Evolutionary conservation across 2,329 filamentous ascomycete genomes (phyloP).

Genomic region (Colletotrichum tropicicola): DNA sequence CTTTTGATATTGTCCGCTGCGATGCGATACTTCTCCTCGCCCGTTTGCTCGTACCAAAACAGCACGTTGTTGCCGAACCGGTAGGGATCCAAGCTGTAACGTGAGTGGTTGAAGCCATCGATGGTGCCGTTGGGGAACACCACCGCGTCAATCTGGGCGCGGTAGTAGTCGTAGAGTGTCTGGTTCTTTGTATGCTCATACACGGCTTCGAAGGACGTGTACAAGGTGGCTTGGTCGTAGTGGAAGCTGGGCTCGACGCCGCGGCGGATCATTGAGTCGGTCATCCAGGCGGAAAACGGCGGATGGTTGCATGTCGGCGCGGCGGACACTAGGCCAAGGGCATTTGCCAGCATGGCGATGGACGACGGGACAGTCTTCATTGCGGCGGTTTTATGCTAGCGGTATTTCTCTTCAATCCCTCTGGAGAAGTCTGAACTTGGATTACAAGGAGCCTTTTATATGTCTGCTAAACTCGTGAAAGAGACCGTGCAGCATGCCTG

Average conservation of each 20-base stretch:
- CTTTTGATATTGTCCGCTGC: conserved; percentile 56
- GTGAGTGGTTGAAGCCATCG: conserved; percentile 52
- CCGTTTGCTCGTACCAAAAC: conserved; percentile 56
- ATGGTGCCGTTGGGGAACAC: conserved; percentile 57
- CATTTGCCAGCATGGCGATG: neutral
- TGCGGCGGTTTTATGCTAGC: too few relatives aligned
- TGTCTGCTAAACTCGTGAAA: too few relatives aligned
- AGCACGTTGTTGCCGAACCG: conserved; percentile 62
- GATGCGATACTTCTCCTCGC: conserved; percentile 55
- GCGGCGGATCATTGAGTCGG: conserved; percentile 55
- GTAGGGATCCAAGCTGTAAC: conserved; percentile 62
- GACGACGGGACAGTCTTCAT: neutral
- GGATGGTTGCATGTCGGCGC: neutral
- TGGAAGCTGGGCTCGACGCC: conserved; percentile 48
- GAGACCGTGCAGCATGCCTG: too few relatives aligned
- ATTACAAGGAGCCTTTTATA: too few relatives aligned
- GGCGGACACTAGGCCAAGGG: neutral
- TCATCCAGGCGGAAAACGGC: conserved; percentile 47
- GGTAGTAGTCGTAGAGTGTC: conserved; percentile 53
- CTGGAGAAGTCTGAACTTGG: too few relatives aligned
- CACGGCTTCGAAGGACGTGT: conserved; percentile 55
- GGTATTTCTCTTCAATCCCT: too few relatives aligned
- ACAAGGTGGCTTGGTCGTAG: conserved; percentile 56
- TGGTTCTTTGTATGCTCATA: conserved; percentile 52
- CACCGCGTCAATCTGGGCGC: conserved; percentile 55